Conservation (phyloP, 1,284 basidiomycete genomes). For the Tilletia setariae region DNA sequence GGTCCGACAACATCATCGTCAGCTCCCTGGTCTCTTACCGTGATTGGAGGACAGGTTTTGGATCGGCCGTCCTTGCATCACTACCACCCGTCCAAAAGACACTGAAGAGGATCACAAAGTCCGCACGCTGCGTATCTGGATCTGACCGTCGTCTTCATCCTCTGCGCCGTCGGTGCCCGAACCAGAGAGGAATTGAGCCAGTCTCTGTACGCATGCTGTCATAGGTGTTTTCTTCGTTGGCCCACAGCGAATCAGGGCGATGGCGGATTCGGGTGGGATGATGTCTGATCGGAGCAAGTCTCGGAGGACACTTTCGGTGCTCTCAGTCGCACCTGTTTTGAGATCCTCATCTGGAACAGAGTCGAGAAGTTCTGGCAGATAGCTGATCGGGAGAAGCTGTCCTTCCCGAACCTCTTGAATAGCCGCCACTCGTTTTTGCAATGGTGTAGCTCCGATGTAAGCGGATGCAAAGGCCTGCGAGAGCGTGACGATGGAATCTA, state of each 20-base stretch:
- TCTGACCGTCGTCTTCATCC: constrained; percentile 3
- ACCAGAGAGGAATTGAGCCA: not conserved
- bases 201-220: not conserved
- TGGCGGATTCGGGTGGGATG: not conserved
- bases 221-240: not conserved
- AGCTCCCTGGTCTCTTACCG: no score
- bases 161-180: not conserved
- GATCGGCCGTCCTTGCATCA: no score
- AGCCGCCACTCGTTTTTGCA: not conserved
- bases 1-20: no score
- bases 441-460: not conserved
- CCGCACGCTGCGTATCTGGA: constrained; percentile 10
- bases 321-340: not conserved
- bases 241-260: constrained; percentile 5
- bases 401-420: not conserved
- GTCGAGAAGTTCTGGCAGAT: not conserved
- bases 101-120: constrained; percentile 4
- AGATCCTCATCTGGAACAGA: not conserved
- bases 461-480: not conserved
- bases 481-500: not conserved
- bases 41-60: no score
- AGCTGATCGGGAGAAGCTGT: not conserved
- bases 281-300: not conserved
- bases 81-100: no score
- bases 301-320: not conserved